These are phyloP conservation scores for Malus asiatica DNA, from an alignment of 306 rosid genomes.

Conservation along the genomic window DNA sequence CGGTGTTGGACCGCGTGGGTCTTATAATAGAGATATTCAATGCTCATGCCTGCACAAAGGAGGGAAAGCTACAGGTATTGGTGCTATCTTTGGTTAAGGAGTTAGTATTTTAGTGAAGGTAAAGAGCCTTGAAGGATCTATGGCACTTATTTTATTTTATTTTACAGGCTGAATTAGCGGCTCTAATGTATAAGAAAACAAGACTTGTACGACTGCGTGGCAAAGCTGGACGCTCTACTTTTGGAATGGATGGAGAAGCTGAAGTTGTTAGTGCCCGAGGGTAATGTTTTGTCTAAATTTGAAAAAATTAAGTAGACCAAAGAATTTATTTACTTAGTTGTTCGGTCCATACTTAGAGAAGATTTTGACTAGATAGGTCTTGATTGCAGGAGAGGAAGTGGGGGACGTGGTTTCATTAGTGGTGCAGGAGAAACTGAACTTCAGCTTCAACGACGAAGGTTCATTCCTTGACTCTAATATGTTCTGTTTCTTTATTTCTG, in stretches of 20 bases:
- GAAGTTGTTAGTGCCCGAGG: constrained; percentile 96
- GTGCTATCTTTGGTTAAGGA: not conserved
- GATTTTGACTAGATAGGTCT: constrained; percentile 9
- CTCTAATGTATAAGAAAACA: constrained; percentile 71
- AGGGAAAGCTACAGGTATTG: constrained; percentile 77
- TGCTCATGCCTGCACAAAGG: constrained; percentile 84
- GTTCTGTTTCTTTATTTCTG: constrained; percentile 12
- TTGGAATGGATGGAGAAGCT: constrained; percentile 70
- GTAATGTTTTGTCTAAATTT: constrained; percentile 26
- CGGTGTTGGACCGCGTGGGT: constrained; percentile 83
- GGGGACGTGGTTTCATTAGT: constrained; percentile 88
- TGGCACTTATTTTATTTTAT: not conserved
- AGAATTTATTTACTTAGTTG: not conserved
- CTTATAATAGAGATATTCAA: constrained; percentile 95
- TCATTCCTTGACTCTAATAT: constrained; percentile 11
- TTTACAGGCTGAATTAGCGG: constrained; percentile 88
- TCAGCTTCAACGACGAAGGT: constrained; percentile 95
- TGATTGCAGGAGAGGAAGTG: constrained; percentile 82
- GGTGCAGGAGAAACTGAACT: constrained; percentile 99
- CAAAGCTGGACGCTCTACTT: constrained; percentile 58
- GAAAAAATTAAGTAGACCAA: not conserved
- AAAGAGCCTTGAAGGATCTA: constrained; percentile 1
- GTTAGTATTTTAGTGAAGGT: not conserved
- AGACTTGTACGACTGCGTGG: constrained; percentile 78
- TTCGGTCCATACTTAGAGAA: not conserved